Evolutionary conservation across 2,329 filamentous ascomycete species (phyloP).

Genomic region (Paecilomyces variotii): DNA sequence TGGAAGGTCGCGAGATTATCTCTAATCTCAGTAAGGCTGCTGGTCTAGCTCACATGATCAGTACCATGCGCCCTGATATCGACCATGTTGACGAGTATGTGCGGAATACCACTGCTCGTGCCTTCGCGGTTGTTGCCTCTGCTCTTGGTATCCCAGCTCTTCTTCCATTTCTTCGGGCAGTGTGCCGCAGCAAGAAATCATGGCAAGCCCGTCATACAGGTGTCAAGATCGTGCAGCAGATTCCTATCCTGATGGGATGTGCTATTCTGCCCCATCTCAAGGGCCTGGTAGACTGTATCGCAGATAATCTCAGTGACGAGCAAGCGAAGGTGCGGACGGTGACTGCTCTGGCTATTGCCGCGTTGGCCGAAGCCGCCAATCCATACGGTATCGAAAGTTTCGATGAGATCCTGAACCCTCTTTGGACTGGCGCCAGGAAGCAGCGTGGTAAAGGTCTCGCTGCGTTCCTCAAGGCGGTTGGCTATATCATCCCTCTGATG

Average conservation of each 20-base stretch:
- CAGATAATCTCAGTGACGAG: conserved; percentile 90
- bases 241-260: conserved; percentile 97
- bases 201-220: conserved; percentile 97
- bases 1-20: conserved; percentile 97
- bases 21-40: conserved; percentile 96
- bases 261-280: conserved; percentile 93
- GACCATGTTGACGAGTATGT: conserved; percentile 98
- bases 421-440: conserved; percentile 94
- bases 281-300: conserved; percentile 92
- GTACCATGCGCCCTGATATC: conserved; percentile 97
- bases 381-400: conserved; percentile 99
- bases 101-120: conserved; percentile 91
- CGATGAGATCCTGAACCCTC: conserved; percentile 90
- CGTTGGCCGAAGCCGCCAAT: conserved; percentile 89
- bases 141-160: conserved; percentile 92
- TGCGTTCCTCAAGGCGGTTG: conserved; percentile 93
- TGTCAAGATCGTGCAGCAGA: conserved; percentile 98
- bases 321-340: conserved; percentile 97
- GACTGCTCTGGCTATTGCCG: conserved; percentile 88
- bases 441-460: conserved; percentile 94
- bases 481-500: conserved; percentile 98
- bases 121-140: conserved; percentile 94
- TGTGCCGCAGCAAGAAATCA: conserved; percentile 96
- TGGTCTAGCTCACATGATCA: conserved; percentile 97
- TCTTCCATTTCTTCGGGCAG: conserved; percentile 87